Conservation (phyloP, 2,329 filamentous ascomycete genomes). For the Byssoonygena ceratinophila region DNA sequence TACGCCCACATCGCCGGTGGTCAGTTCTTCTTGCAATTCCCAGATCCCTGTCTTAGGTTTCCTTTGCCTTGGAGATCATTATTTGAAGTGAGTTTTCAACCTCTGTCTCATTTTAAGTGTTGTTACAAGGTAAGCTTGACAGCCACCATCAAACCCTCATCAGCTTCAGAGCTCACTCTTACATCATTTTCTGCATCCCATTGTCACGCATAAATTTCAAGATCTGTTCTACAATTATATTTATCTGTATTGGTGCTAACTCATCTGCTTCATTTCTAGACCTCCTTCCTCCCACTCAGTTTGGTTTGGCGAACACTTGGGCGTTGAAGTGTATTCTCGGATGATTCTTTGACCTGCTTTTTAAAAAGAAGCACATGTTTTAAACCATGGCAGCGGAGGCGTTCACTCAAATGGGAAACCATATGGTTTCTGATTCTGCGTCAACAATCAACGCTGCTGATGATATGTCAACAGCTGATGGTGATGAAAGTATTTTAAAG, state of each 20-base stretch:
- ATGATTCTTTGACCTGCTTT: not conserved
- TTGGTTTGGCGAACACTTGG: not conserved
- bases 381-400: slow-evolving; percentile 70
- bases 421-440: slow-evolving; percentile 63
- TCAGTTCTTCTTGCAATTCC: not conserved
- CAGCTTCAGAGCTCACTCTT: slow-evolving; percentile 2
- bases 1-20: not conserved
- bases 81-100: not conserved
- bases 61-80: not conserved
- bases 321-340: not conserved
- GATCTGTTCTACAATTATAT: too few relatives aligned
- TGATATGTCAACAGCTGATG: slow-evolving; percentile 62
- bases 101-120: not conserved
- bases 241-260: too few relatives aligned
- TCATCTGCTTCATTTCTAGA: not conserved
- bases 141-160: not conserved
- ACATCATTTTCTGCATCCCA: not conserved
- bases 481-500: slow-evolving; percentile 70
- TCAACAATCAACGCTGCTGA: slow-evolving; percentile 79
- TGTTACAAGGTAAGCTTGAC: not conserved
- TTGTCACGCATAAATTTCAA: not conserved
- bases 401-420: slow-evolving; percentile 79
- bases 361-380: slow-evolving; percentile 7
- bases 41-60: not conserved
- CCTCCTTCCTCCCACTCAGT: not conserved